Evolutionary conservation across 2,329 filamentous ascomycete genomes (phyloP).

Genomic region (Colletotrichum paranaense): DNA sequence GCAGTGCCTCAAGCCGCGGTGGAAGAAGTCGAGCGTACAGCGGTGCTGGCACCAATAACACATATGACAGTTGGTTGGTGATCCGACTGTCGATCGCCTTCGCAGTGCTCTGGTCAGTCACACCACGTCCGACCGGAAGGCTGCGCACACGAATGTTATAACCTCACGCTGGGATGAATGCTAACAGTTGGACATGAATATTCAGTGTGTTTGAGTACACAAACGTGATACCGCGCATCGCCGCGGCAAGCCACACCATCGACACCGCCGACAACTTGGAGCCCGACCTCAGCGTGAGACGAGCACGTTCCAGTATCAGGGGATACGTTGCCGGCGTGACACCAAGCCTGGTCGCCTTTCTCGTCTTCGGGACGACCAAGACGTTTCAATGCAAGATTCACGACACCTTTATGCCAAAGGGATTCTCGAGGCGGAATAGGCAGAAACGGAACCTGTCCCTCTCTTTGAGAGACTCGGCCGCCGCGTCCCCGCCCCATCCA

Average conservation of each 20-base stretch:
- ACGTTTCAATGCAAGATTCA: conserved; percentile 33
- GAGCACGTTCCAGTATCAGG: conserved; percentile 34
- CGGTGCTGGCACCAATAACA: conserved; percentile 39
- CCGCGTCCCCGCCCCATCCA: neutral
- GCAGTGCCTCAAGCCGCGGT: conserved; percentile 16
- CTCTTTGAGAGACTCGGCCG: neutral
- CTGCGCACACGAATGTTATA: no score
- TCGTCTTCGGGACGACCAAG: conserved; percentile 42
- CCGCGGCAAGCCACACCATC: conserved; percentile 43
- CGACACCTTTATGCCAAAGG: conserved; percentile 9
- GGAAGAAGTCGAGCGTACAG: conserved; percentile 30
- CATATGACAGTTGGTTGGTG: conserved; percentile 59
- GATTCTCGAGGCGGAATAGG: neutral
- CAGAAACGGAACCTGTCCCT: conserved; percentile 8
- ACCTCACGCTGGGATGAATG: no score
- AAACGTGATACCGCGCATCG: conserved; percentile 44
- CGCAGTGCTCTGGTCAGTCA: conserved; percentile 48
- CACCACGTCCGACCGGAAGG: no score
- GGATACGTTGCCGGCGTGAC: conserved; percentile 42
- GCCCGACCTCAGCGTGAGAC: conserved; percentile 46
- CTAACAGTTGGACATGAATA: no score
- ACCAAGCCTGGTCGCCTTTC: conserved; percentile 39
- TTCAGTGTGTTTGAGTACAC: conserved; percentile 27
- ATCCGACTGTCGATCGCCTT: conserved; percentile 58
- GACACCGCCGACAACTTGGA: conserved; percentile 40